Evolutionary conservation across 352 stramenopile species (phyloP).

Genomic region (Phytophthora kernoviae): DNA sequence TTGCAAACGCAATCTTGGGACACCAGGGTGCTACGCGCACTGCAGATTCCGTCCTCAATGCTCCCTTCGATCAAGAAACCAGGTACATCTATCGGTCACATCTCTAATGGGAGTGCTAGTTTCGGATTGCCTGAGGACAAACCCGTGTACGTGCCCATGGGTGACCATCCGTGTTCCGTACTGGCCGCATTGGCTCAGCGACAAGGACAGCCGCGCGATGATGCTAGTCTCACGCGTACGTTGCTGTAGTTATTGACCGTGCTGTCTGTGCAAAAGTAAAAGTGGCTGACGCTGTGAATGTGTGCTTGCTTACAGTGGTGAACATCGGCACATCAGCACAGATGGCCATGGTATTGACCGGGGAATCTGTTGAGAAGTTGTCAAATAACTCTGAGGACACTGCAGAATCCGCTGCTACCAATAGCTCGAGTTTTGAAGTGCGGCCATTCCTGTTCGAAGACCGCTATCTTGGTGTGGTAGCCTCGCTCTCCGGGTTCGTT

Average conservation of each 20-base stretch:
- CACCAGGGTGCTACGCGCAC: conserved; percentile 40
- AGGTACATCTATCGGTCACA: conserved; percentile 53
- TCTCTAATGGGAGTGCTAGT: conserved; percentile 16
- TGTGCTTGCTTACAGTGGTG: conserved; percentile 49
- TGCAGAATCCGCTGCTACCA: background rate
- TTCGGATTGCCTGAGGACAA: conserved; percentile 40
- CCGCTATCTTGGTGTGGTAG: conserved; percentile 70
- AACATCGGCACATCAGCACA: conserved; percentile 87
- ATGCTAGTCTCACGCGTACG: conserved; percentile 53
- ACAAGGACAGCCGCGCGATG: conserved; percentile 9
- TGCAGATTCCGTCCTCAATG: conserved; percentile 62
- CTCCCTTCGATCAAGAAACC: conserved; percentile 65
- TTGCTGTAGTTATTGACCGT: conserved; percentile 11
- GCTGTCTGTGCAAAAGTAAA: background rate
- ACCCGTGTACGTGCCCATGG: conserved; percentile 69
- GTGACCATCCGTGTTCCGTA: conserved; percentile 81
- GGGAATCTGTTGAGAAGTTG: conserved; percentile 33
- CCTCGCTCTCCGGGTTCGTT: conserved; percentile 70
- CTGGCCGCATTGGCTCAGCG: conserved; percentile 51
- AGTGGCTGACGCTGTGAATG: conserved; percentile 15
- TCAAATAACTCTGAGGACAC: conserved; percentile 2
- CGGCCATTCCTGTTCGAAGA: conserved; percentile 67
- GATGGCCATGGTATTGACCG: conserved; percentile 66
- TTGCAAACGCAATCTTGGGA: conserved; percentile 51
- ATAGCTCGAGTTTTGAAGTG: conserved; percentile 64